Evolutionary conservation across 2,329 filamentous ascomycete species (phyloP), one percentile per base, ranked within the genome.

Genomic region (Apiospora koreana): DNA sequence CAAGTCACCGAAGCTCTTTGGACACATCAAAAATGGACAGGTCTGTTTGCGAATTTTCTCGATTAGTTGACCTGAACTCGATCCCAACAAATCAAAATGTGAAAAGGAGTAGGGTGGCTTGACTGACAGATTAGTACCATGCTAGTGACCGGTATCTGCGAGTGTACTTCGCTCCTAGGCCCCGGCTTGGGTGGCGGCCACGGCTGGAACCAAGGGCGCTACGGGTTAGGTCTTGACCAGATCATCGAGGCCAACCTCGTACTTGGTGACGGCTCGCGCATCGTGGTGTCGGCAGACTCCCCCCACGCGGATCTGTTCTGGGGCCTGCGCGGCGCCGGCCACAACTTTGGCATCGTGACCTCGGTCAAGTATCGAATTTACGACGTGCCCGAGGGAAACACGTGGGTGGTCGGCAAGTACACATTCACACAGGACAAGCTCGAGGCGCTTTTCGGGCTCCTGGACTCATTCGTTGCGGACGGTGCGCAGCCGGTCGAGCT

Each of bases 301-400:
- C 71, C 25, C 0, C 71, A 38, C n/a, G 16, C 35, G 10, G 81
- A 83, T 68, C 77, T 84, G 12, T 83, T 83, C 74, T 83, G 81
- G 81, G 82, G 80, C 0, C 69, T 84, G 7, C 76, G 80, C 1
- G 83, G 83, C 10, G 82, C 82, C 0, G 83, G 82, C 0, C 77
- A 79, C 35, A 84, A 81, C 71, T 84, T 85, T 69, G 84, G 82
- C 23, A 80, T 84, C 35, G 81, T 83, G 2, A 83, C 81, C n/a
- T 70, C 69, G 42, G 54, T 70, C 12, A 68, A 70, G 58, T 69
- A 42, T n/a, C 46, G 48, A 6, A 41, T 69, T n/a, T 68, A 70
- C 58, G 71, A 71, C 35, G 35, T 65, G 45, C 65, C 71, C 38
- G 46, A 67, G 9, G 28, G 46, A 3, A 66, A 70, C 25, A 68